These are phyloP conservation scores for Lentinula guzmanii DNA, from an alignment of 768 basidiomycete genomes.

Conservation along the genomic window DNA sequence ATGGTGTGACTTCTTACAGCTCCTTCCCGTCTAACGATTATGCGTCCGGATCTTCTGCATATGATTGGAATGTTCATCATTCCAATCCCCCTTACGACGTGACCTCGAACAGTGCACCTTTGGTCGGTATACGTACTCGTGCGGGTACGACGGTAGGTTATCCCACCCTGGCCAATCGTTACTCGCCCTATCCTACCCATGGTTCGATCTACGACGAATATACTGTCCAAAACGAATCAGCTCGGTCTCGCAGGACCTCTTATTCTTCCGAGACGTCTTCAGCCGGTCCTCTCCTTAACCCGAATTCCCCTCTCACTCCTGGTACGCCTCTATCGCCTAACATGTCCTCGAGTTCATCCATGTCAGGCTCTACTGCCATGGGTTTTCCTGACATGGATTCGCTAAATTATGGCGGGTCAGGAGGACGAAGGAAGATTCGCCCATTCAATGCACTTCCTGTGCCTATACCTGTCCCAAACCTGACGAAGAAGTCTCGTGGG, in stretches of 20 bases:
- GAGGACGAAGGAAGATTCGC: background rate
- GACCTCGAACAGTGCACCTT: background rate
- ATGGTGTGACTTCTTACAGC: background rate
- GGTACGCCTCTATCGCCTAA: background rate
- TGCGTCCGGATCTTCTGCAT: background rate
- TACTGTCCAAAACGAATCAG: background rate
- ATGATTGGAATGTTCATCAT: background rate
- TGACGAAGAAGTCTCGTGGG: slow-evolving; percentile 60
- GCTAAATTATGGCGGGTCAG: background rate
- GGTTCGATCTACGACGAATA: background rate
- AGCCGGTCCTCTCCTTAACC: background rate
- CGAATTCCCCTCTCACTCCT: background rate
- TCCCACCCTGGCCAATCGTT: background rate
- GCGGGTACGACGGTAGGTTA: slow-evolving; percentile 1
- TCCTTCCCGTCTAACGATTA: background rate
- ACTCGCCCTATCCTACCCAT: background rate
- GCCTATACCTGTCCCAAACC: slow-evolving; percentile 54
- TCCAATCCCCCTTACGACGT: background rate
- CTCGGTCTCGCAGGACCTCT: background rate
- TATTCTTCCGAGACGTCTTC: background rate
- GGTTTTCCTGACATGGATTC: background rate
- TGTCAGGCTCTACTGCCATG: background rate
- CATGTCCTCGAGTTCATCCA: background rate
- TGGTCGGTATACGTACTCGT: slow-evolving; percentile 4
- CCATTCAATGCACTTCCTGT: slow-evolving; percentile 6